Conservation (phyloP, 352 stramenopile species). For the Pythium brassicae region DNA sequence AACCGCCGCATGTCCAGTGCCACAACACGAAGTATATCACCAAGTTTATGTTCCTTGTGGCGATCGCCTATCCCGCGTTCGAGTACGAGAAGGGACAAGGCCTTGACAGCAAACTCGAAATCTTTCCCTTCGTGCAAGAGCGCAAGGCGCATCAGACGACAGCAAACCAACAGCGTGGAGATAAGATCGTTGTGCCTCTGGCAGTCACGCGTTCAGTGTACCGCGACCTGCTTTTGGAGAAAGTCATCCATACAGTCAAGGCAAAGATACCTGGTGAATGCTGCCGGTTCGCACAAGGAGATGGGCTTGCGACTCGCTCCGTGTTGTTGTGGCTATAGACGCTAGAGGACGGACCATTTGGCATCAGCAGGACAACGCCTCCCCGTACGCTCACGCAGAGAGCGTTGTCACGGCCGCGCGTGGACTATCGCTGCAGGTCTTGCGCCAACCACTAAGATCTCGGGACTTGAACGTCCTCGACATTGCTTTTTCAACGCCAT, state of each 20-base stretch:
- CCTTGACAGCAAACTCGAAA: not conserved
- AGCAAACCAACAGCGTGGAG: not conserved
- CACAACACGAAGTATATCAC: not conserved
- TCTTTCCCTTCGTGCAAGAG: not conserved
- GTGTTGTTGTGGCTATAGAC: not conserved
- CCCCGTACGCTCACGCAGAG: not conserved
- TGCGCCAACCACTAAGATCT: not conserved
- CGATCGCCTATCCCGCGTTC: not conserved
- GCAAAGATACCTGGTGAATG: not conserved
- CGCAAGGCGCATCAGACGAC: not conserved
- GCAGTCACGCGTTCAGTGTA: not conserved
- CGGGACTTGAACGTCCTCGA: not conserved
- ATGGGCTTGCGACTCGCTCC: not conserved
- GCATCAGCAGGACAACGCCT: not conserved
- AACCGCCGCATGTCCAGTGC: not conserved
- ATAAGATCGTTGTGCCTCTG: not conserved
- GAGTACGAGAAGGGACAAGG: not conserved
- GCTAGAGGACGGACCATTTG: not conserved
- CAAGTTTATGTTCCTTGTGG: not conserved
- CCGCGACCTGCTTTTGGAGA: no score
- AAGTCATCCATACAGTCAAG: not conserved
- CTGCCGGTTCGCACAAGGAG: not conserved
- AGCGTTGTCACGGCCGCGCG: not conserved
- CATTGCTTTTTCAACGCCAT: constrained; percentile 5
- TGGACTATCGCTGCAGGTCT: not conserved